Conservation (phyloP, 2,329 filamentous ascomycete species). For the Aureobasidium lini region DNA sequence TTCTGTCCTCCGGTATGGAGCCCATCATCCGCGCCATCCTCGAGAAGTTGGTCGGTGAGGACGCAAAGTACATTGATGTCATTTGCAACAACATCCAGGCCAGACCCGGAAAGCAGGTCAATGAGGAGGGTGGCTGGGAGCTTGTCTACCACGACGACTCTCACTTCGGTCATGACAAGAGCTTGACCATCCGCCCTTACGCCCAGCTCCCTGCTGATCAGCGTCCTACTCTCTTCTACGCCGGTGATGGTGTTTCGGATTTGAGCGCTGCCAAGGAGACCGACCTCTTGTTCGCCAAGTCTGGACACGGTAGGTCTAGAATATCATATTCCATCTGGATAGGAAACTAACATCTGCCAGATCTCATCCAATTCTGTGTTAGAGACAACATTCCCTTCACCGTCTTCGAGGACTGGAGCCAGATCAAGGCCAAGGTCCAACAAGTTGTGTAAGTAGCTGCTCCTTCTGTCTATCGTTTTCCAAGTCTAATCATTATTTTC, state of each 20-base stretch:
- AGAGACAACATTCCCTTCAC: constrained; percentile 80
- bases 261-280: constrained; percentile 88
- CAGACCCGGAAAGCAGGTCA: constrained; percentile 63
- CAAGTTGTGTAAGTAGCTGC: constrained; percentile 49
- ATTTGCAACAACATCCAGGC: constrained; percentile 75
- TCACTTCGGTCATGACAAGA: constrained; percentile 95
- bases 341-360: constrained; percentile 37
- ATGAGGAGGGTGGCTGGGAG: constrained; percentile 76
- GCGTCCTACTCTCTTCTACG: constrained; percentile 83
- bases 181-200: constrained; percentile 81
- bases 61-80: constrained; percentile 73
- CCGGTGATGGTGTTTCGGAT: constrained; percentile 89
- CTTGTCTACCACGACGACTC: constrained; percentile 85
- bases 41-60: constrained; percentile 70
- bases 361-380: constrained; percentile 82
- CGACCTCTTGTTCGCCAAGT: constrained; percentile 88
- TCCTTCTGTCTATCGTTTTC: neutral
- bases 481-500: neutral
- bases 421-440: constrained; percentile 68
- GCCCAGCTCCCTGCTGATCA: constrained; percentile 58
- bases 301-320: constrained; percentile 60
- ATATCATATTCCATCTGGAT: neutral
- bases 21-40: constrained; percentile 83
- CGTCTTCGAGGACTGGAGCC: constrained; percentile 75
- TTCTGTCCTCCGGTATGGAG: constrained; percentile 86